phyloP scores from a whole-genome alignment of 768 basidiomycete species.

The Erythrobasidium yunnanense region DNA sequence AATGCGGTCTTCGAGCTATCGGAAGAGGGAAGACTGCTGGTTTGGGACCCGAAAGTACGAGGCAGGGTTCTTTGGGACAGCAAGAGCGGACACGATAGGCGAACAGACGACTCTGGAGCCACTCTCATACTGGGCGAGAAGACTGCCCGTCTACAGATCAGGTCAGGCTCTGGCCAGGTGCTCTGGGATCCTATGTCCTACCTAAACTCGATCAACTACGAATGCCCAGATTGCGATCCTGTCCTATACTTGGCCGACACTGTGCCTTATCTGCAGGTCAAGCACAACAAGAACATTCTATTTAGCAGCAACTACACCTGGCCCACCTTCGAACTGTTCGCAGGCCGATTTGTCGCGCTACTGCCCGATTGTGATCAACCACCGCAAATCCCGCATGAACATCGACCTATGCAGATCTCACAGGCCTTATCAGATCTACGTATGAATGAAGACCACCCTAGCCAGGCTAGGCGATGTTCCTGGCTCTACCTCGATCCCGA shows the following conservation, averaged over 20 bases:
- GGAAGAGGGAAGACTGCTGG: slow-evolving; percentile 1
- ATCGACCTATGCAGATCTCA: background rate
- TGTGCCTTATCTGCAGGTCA: slow-evolving; percentile 12
- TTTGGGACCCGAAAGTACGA: background rate
- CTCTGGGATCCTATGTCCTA: slow-evolving; percentile 12
- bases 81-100: background rate
- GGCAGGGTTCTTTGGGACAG: slow-evolving; percentile 14
- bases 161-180: background rate
- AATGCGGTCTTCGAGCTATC: slow-evolving; percentile 3
- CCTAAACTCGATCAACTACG: background rate
- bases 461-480: background rate
- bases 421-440: slow-evolving; percentile 8
- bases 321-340: background rate
- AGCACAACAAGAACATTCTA: background rate
- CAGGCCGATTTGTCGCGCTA: slow-evolving; percentile 1
- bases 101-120: background rate
- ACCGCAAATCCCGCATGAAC: slow-evolving; percentile 10
- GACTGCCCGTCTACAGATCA: background rate
- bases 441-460: background rate
- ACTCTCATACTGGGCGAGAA: background rate
- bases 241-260: background rate
- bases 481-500: slow-evolving; percentile 34
- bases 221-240: background rate
- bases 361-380: background rate
- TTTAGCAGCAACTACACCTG: background rate